Evolutionary conservation across 805 yeast genomes (phyloP).

Genomic region (Wickerhamomyces canadensis): DNA sequence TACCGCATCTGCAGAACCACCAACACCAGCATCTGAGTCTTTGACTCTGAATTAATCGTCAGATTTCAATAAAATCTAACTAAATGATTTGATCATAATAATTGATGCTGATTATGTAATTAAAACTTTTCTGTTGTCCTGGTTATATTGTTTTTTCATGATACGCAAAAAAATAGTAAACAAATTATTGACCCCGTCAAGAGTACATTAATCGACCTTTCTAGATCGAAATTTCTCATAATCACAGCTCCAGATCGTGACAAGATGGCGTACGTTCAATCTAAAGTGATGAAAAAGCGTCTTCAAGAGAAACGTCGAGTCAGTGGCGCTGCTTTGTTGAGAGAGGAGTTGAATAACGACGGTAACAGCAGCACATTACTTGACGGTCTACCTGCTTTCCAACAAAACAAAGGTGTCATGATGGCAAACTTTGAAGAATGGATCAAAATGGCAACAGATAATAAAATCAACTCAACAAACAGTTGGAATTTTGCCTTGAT

Average conservation of each 20-base stretch:
- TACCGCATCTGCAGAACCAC: constrained; percentile 10
- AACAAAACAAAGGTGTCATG: constrained; percentile 33
- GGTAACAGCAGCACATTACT: constrained; percentile 12
- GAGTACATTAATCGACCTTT: no score
- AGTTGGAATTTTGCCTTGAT: constrained; percentile 89
- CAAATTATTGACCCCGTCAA: not conserved
- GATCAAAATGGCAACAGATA: constrained; percentile 26
- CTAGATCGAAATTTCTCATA: no score
- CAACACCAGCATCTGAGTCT: not conserved
- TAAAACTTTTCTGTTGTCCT: no score
- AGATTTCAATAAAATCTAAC: no score
- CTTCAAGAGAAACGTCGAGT: constrained; percentile 25
- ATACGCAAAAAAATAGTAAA: no score
- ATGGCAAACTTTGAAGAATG: constrained; percentile 34
- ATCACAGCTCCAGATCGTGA: no score
- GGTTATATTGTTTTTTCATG: no score
- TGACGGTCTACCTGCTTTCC: constrained; percentile 19
- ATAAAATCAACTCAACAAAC: constrained; percentile 73
- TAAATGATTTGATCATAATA: no score
- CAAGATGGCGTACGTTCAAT: constrained; percentile 24
- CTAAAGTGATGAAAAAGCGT: constrained; percentile 23
- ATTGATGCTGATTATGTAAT: no score
- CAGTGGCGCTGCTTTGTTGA: constrained; percentile 27
- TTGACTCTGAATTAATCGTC: no score
- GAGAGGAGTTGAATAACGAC: constrained; percentile 23